phyloP scores from a whole-genome alignment of 164 flowering plant genomes.

The Annona squamosa region DNA sequence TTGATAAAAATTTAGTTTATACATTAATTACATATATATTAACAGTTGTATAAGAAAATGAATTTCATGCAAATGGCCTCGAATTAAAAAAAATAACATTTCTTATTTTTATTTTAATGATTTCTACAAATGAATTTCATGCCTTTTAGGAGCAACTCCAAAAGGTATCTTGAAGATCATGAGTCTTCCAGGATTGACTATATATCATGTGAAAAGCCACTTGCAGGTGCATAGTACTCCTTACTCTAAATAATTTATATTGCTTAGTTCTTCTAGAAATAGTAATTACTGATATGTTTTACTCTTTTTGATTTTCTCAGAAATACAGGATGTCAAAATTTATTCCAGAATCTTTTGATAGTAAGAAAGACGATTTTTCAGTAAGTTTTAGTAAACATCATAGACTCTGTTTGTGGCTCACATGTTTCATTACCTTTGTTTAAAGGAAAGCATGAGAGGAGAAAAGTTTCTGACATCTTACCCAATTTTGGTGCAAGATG shows the following conservation, averaged over 20 bases:
- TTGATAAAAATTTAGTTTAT: background rate
- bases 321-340: slow-evolving; percentile 60
- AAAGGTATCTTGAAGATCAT: slow-evolving; percentile 61
- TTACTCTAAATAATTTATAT: background rate
- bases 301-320: slow-evolving; percentile 21
- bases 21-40: background rate
- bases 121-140: background rate
- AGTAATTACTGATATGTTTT: background rate
- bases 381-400: background rate
- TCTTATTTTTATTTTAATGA: background rate
- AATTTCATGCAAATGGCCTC: no score
- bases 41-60: no score
- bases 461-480: slow-evolving; percentile 45
- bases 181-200: slow-evolving; percentile 47
- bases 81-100: no score
- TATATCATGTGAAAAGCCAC: slow-evolving; percentile 73
- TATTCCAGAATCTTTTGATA: slow-evolving; percentile 36
- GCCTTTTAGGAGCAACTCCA: slow-evolving; percentile 60
- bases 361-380: slow-evolving; percentile 21
- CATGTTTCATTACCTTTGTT: background rate
- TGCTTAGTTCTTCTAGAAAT: background rate
- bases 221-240: slow-evolving; percentile 41
- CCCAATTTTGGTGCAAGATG: slow-evolving; percentile 54
- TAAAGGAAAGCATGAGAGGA: slow-evolving; percentile 45
- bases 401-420: background rate